Conservation (phyloP, 768 basidiomycete species). For the Infundibulicybe gibba region DNA sequence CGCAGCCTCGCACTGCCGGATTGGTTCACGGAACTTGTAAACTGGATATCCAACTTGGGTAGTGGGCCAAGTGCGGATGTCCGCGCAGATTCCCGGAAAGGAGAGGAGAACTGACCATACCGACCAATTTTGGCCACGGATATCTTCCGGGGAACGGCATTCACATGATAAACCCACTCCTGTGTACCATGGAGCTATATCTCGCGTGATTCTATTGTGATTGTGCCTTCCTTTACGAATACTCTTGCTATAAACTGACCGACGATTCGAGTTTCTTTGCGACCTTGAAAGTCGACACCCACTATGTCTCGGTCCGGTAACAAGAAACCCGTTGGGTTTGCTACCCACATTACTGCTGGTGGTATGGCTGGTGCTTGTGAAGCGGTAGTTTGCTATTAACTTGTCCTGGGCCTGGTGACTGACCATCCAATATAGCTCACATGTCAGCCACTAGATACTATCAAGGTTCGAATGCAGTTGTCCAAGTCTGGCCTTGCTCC, state of each 20-base stretch:
- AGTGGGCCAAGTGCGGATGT: conserved; percentile 11
- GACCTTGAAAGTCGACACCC: background rate
- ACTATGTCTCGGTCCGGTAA: conserved; percentile 52
- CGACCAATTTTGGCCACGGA: conserved; percentile 8
- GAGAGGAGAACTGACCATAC: conserved; percentile 9
- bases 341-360: conserved; percentile 90
- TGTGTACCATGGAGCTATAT: conserved; percentile 1
- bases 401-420: background rate
- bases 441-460: conserved; percentile 96
- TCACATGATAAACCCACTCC: conserved; percentile 15
- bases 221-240: background rate
- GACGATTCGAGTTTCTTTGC: background rate
- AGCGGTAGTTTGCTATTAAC: conserved; percentile 51
- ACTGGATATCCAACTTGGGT: conserved; percentile 2
- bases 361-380: conserved; percentile 93
- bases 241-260: conserved; percentile 9
- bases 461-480: conserved; percentile 99
- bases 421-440: conserved; percentile 40
- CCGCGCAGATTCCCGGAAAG: conserved; percentile 12
- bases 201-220: background rate
- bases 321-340: conserved; percentile 80
- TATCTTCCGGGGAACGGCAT: conserved; percentile 14
- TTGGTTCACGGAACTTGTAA: background rate
- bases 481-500: conserved; percentile 72
- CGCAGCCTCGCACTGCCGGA: background rate